Base-by-base conservation (phyloP, 108 stramenopile species). In the Aureococcus anophagefferens region DNA sequence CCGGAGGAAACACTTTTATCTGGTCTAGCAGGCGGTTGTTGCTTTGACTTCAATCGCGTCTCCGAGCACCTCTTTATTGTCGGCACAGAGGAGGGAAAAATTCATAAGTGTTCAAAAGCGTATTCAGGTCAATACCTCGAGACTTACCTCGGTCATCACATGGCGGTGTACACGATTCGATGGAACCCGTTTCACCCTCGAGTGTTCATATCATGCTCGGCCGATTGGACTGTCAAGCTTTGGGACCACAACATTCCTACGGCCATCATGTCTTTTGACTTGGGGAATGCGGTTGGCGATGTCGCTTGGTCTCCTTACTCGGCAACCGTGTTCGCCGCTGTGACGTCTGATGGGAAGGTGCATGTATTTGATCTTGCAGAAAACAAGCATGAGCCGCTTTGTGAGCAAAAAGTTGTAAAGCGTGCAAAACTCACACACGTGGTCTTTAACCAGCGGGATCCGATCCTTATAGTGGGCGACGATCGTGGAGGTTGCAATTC, bases 151-250 rank as follows among this genome's bases (percentile, higher is more conserved):
- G 87, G 89, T 0, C 90, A 90, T 63, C 90, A 90, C 83, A 92
- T 94, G 93, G 89, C 89, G 30, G 91, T 94, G 28, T 88, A 94
- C 77, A 68, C 86, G 16, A 74, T 92, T 25, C 74, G 71, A 68
- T 94, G 93, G 93, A 91, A 91, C 75, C 90, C 91, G 13, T 94
- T 92, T 77, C 91, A 94, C 79, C 84, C 81, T 30, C 82, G 89
- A 18, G 82, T 90, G 21, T 91, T 92, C 70, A 78, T 92, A 62
- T 86, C 86, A 0, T 91, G 90, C 81, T 89, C 88, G 9, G 90
- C 88, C 1, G 91, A 91, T 76, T 88, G 87, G 87, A 88, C 83
- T 32, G 80, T 85, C n/a, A 82, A 92, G 88, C 73, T 94, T 30
- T 94, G 91, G 91, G 89, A 94, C 65, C 90, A 93, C 82, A 88